A percentile compares a stretch with the other conserved stretches of the same genome.
phyloP scores from a whole-genome alignment of 2,329 filamentous ascomycete genomes.

The Penicillium sp. region DNA sequence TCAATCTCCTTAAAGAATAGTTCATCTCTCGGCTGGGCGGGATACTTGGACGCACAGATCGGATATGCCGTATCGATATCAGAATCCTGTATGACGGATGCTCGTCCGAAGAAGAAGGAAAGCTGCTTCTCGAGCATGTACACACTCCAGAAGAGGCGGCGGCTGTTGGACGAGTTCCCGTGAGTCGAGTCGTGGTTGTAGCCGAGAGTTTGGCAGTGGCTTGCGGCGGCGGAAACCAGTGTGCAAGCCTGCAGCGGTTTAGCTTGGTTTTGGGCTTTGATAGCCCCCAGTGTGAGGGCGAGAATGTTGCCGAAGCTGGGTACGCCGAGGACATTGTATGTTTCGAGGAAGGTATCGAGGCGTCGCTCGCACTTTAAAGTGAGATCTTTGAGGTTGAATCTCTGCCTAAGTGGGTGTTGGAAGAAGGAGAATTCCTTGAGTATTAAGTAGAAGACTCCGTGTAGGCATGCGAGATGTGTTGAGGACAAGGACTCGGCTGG shows the following conservation, averaged over 20 bases:
- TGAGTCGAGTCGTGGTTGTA: constrained; percentile 25
- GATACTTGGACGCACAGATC: constrained; percentile 5
- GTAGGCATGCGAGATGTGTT: constrained; percentile 22
- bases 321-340: constrained; percentile 27
- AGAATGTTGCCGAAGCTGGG: constrained; percentile 31
- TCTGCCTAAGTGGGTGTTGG: constrained; percentile 14
- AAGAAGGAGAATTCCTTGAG: constrained; percentile 24
- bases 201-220: constrained; percentile 27
- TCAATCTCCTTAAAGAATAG: constrained; percentile 19
- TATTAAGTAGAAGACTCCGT: constrained; percentile 24
- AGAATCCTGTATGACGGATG: constrained; percentile 26
- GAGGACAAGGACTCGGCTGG: constrained; percentile 17
- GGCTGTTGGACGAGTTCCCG: constrained; percentile 20
- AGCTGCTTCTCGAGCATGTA: constrained; percentile 28
- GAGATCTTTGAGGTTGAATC: constrained; percentile 20
- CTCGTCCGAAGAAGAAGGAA: constrained; percentile 25
- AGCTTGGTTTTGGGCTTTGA: constrained; percentile 22
- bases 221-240: constrained; percentile 24
- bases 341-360: constrained; percentile 25
- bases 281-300: constrained; percentile 27
- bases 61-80: constrained; percentile 27
- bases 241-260: constrained; percentile 24
- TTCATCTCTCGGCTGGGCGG: constrained; percentile 22
- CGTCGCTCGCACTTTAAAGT: constrained; percentile 16
- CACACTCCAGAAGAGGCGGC: constrained; percentile 29